phyloP scores from a whole-genome alignment of 2,329 filamentous ascomycete genomes.

The Curvularia sp. region DNA sequence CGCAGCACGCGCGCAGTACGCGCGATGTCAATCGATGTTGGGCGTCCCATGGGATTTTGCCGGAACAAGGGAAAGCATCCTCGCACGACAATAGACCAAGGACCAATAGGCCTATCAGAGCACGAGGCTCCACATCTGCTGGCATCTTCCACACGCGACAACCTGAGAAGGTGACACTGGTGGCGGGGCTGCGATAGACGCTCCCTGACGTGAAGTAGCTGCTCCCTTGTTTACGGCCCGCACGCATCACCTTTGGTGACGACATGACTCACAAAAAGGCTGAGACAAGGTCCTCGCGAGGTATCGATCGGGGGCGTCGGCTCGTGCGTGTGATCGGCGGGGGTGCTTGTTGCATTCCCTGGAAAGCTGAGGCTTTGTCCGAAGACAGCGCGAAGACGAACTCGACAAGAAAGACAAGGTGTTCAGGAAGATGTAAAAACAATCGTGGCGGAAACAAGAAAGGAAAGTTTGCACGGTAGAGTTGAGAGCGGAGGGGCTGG shows the following conservation, averaged over 20 bases:
- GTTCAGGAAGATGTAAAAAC: not conserved
- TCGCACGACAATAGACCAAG: conserved; percentile 35
- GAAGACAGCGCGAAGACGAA: not conserved
- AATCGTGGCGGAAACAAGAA: not conserved
- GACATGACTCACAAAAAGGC: conserved; percentile 4
- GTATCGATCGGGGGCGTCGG: conserved; percentile 8
- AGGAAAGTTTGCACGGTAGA: not conserved
- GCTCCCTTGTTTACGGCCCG: conserved; percentile 18
- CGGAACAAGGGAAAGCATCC: conserved; percentile 25
- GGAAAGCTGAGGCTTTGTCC: not conserved
- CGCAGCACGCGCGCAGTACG: conserved; percentile 2
- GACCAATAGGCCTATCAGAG: conserved; percentile 36
- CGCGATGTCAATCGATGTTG: conserved; percentile 9
- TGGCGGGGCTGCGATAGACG: conserved; percentile 29
- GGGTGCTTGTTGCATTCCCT: not conserved
- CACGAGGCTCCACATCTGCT: conserved; percentile 32
- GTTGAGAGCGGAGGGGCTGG: not conserved
- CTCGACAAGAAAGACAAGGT: not conserved
- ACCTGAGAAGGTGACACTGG: conserved; percentile 37
- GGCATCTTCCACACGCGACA: conserved; percentile 36
- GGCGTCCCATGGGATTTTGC: conserved; percentile 20
- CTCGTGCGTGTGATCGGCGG: not conserved
- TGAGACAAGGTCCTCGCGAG: conserved; percentile 1
- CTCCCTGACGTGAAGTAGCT: conserved; percentile 29
- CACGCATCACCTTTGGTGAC: conserved; percentile 18